Percentiles rank a stretch among this genome's conserved stretches.
Conservation (phyloP, 148 eudicot species). For the Amaranthus hypochondriacus region DNA sequence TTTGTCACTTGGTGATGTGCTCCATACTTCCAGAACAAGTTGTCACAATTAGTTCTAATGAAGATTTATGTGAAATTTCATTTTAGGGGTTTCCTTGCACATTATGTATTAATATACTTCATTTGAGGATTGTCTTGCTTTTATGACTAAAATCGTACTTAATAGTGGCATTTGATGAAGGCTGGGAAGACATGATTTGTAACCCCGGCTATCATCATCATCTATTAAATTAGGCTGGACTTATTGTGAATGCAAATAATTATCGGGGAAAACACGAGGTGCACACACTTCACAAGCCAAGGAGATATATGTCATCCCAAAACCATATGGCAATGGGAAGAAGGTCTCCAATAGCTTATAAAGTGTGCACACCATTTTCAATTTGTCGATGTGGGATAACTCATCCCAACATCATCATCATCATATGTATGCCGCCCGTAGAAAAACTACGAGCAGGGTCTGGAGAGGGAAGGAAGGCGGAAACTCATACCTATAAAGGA, state of each 20-base stretch:
- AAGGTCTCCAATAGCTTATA: no score
- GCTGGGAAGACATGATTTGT: not conserved
- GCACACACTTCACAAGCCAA: no score
- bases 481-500: no score
- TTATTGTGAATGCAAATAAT: not conserved
- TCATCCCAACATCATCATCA: no score
- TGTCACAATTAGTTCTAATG: not conserved
- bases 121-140: not conserved
- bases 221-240: not conserved
- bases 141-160: not conserved
- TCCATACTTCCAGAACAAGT: not conserved
- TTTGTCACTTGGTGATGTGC: conserved; percentile 19
- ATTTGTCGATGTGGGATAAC: no score
- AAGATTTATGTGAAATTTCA: not conserved
- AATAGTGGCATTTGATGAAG: not conserved
- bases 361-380: no score
- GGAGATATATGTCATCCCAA: no score
- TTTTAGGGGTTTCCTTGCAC: not conserved
- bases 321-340: no score
- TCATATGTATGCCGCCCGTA: no score
- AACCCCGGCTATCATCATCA: no score
- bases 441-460: not conserved
- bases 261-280: no score
- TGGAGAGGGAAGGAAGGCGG: no score
- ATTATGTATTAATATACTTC: not conserved